Conservation (phyloP, 2,329 filamentous ascomycete genomes). For the Didymella pomorum region DNA sequence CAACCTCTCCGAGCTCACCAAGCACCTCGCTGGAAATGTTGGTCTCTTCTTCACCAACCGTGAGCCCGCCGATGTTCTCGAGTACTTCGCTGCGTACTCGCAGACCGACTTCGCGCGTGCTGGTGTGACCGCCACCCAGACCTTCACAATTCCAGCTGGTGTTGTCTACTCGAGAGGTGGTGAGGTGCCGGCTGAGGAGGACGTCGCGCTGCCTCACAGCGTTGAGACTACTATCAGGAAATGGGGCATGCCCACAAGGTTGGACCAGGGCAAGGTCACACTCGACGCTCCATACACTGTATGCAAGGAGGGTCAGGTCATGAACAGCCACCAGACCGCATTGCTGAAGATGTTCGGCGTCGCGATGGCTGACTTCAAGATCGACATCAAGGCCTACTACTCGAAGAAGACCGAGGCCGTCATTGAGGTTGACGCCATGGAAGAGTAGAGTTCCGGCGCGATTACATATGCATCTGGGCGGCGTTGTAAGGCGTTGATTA, state of each 20-base stretch:
- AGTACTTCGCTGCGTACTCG: constrained; percentile 75
- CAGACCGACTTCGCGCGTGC: constrained; percentile 92
- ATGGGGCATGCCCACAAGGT: constrained; percentile 85
- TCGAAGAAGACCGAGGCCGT: constrained; percentile 42
- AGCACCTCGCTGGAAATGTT: constrained; percentile 79
- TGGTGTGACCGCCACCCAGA: constrained; percentile 75
- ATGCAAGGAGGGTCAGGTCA: constrained; percentile 81
- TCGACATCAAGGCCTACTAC: constrained; percentile 75
- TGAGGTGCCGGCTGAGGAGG: constrained; percentile 79
- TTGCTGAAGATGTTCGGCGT: constrained; percentile 93
- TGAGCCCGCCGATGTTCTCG: constrained; percentile 68
- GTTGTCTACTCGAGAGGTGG: constrained; percentile 80
- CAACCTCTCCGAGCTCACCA: constrained; percentile 74
- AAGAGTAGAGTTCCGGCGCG: constrained; percentile 46
- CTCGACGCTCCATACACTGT: constrained; percentile 77
- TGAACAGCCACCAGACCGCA: constrained; percentile 92
- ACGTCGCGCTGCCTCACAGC: constrained; percentile 85
- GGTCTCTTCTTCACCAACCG: constrained; percentile 92
- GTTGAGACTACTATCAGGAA: constrained; percentile 90
- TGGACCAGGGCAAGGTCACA: constrained; percentile 87
- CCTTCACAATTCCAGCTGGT: constrained; percentile 84
- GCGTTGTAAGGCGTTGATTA: constrained; percentile 37
- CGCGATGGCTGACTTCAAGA: constrained; percentile 87
- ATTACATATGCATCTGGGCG: constrained; percentile 32
- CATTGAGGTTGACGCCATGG: constrained; percentile 63